These are phyloP conservation scores for Excoecaria agallocha DNA, from an alignment of 345 rosid species.

Conservation along the genomic window DNA sequence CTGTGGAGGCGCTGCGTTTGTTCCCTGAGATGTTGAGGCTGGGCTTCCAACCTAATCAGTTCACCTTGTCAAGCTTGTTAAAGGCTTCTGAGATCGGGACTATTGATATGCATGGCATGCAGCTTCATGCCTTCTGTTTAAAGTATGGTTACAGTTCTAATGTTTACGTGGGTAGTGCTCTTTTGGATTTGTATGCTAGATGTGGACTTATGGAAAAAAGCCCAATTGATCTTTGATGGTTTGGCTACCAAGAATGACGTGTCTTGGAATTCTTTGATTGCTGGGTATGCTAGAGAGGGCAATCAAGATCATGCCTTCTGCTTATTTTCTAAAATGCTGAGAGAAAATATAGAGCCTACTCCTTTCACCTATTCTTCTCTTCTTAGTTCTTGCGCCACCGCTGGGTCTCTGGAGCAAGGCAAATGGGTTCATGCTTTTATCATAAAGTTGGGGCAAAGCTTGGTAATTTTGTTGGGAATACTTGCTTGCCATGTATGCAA, in stretches of 20 bases:
- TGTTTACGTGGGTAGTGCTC: conserved; percentile 63
- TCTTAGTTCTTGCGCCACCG: conserved; percentile 48
- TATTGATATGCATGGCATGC: conserved; percentile 34
- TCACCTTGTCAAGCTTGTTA: conserved; percentile 54
- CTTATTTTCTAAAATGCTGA: conserved; percentile 48
- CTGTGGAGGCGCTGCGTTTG: conserved; percentile 45
- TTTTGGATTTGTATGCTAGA: conserved; percentile 57
- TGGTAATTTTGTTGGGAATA: conserved; percentile 53
- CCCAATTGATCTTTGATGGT: conserved; percentile 38
- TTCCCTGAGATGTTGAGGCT: conserved; percentile 43
- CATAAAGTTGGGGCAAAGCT: conserved; percentile 57
- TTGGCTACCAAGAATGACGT: conserved; percentile 54
- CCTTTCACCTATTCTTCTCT: conserved; percentile 51
- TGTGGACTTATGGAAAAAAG: conserved; percentile 49
- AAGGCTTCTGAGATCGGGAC: conserved; percentile 50
- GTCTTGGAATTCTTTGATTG: conserved; percentile 70
- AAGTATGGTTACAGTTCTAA: conserved; percentile 45
- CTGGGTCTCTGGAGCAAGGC: conserved; percentile 66
- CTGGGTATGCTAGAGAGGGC: conserved; percentile 55
- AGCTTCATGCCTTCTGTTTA: conserved; percentile 48
- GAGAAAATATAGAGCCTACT: conserved; percentile 44
- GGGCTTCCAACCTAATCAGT: conserved; percentile 48
- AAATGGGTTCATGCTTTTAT: conserved; percentile 64
- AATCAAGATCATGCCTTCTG: conserved; percentile 46
- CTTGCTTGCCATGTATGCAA: conserved; percentile 63